A percentile compares a stretch with the other conserved stretches of the same genome.
Conservation (phyloP, 352 stramenopile genomes). For the Lagenidium sp. region DNA sequence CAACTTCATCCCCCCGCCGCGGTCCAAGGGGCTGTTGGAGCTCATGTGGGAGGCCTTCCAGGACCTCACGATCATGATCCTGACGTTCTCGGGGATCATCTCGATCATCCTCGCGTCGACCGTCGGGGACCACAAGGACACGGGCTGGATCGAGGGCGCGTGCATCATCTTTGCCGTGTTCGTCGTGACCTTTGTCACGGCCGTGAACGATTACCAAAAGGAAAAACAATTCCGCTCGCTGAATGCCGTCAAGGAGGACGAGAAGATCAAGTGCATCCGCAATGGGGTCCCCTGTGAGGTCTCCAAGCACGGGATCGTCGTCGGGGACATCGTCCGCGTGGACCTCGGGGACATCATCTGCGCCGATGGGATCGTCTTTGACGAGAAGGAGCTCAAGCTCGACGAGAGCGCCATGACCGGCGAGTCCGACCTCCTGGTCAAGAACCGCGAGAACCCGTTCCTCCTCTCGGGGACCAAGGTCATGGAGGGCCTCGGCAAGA, state of each 20-base stretch:
- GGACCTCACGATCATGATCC: slow-evolving; percentile 62
- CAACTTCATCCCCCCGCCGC: slow-evolving; percentile 58
- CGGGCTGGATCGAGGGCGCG: slow-evolving; percentile 85
- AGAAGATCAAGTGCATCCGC: slow-evolving; percentile 81
- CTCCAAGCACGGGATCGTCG: slow-evolving; percentile 69
- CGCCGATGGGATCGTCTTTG: slow-evolving; percentile 85
- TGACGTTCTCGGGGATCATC: slow-evolving; percentile 40
- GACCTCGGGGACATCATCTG: slow-evolving; percentile 85
- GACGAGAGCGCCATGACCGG: slow-evolving; percentile 91
- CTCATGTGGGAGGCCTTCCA: slow-evolving; percentile 89
- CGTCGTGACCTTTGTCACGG: slow-evolving; percentile 86
- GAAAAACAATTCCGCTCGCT: slow-evolving; percentile 85
- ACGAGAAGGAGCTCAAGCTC: slow-evolving; percentile 84
- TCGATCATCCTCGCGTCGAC: slow-evolving; percentile 43
- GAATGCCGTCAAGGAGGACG: slow-evolving; percentile 77
- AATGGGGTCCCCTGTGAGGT: slow-evolving; percentile 53
- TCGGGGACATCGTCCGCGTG: slow-evolving; percentile 84
- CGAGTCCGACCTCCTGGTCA: slow-evolving; percentile 85
- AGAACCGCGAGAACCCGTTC: slow-evolving; percentile 85
- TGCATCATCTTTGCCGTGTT: slow-evolving; percentile 90
- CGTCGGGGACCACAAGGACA: slow-evolving; percentile 45
- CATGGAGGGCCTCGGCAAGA: slow-evolving; percentile 87
- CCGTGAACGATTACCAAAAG: slow-evolving; percentile 90
- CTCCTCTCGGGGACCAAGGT: slow-evolving; percentile 92
- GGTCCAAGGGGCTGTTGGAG: slow-evolving; percentile 40